phyloP scores from a whole-genome alignment of 345 rosid species.

The Mallotus nudiflorus region DNA sequence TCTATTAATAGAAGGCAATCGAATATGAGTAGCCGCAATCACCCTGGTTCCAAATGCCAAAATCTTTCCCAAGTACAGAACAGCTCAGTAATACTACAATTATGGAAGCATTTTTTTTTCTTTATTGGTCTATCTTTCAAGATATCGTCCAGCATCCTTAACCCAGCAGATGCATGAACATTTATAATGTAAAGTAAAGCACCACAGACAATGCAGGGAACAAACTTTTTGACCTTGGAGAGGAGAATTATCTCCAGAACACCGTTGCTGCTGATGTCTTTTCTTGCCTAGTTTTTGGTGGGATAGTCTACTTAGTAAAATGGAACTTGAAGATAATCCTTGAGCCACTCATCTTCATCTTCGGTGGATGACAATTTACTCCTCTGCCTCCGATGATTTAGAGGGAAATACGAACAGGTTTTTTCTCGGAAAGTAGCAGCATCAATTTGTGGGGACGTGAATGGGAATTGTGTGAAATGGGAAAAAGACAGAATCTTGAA shows the following conservation, averaged over 20 bases:
- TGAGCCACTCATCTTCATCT: constrained; percentile 84
- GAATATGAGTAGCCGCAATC: neutral
- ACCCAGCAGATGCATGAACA: too few species aligned
- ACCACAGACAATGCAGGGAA: neutral
- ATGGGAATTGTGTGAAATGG: constrained; percentile 17
- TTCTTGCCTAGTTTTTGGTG: too few species aligned
- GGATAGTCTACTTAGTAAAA: constrained; percentile 69
- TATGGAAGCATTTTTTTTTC: too few species aligned
- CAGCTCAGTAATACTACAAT: neutral
- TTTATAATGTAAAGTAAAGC: neutral
- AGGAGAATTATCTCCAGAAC: neutral
- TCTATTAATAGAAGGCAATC: neutral
- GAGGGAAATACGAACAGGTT: constrained; percentile 32
- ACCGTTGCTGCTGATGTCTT: neutral
- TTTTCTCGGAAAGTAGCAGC: constrained; percentile 20
- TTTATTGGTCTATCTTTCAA: neutral
- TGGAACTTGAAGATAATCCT: constrained; percentile 69
- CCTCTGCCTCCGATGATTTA: constrained; percentile 65
- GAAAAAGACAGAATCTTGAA: constrained; percentile 24
- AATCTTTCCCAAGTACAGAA: neutral
- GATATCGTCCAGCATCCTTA: too few species aligned
- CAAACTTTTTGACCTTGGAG: neutral
- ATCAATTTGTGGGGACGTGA: constrained; percentile 11
- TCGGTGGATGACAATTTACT: constrained; percentile 45
- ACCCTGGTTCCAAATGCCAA: neutral